Evolutionary conservation across 164 flowering plant genomes (phyloP), one percentile per base, ranked within the genome.

Genomic region (Aristolochia californica): DNA sequence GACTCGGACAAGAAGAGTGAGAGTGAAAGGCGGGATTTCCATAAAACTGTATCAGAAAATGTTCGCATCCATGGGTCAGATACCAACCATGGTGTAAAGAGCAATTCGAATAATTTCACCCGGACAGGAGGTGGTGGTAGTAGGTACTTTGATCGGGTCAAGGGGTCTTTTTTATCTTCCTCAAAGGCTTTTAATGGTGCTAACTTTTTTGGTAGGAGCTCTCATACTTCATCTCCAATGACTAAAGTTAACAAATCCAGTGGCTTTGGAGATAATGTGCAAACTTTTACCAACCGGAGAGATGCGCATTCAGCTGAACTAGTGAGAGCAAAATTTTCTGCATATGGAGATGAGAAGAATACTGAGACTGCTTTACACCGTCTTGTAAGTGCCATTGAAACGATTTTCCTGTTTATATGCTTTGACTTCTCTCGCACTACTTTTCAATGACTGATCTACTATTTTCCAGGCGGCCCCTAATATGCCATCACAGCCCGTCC

Each of bases 91-190:
- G 77, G 78, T 15, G n/a, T 54, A 45, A 84, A 74, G 73, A 67
- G 57, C 69, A 26, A 45, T 48, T 25, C 70, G 47, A 78, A 64
- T 59, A 77, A 55, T 76, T 72, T 67, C 72, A 75, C 49, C 60
- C 64, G 75, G 63, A 88, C 68, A 22, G 78, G 65, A 76, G 68
- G 80, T 62, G 84, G 90, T 17, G 59, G 62, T 16, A 48, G 75
- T 56, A 77, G 85, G 74, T 88, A 85, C 64, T 65, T 91, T 45
- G 97, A 91, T 59, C 82, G 83, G 0, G 72, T 88, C 85, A 84
- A 64, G 75, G 93, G 96, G 43, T 80, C 86, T 16, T 69, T 86
- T 53, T 64, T 86, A 45, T 80, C 89, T 53, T 83, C 98, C 43
- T 83, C 96, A 16, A 84, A 76, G 68, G 91, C 91, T 58, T 82